phyloP scores from a whole-genome alignment of 176 grass and related monocot species.

The Pontederia paniculata region DNA sequence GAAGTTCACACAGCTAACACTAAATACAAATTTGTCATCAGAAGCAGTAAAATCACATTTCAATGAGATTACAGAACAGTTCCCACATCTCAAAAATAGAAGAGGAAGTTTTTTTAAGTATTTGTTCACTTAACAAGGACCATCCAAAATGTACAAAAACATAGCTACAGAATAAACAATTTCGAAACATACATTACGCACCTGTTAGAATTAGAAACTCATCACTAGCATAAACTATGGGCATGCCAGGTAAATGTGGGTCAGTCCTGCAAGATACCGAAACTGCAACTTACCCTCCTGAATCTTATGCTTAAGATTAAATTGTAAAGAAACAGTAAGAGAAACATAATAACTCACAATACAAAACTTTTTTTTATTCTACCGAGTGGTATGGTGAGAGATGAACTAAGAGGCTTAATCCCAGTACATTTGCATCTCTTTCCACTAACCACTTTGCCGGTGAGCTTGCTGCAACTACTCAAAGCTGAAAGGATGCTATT shows the following conservation, averaged over 20 bases:
- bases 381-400: conserved; percentile 73
- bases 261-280: conserved; percentile 59
- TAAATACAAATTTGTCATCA: too few species aligned
- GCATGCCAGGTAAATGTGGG: conserved; percentile 59
- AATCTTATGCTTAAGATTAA: background rate
- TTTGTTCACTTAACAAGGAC: too few species aligned
- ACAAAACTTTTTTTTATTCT: conserved; percentile 99
- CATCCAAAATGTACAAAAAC: too few species aligned
- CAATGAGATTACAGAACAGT: too few species aligned
- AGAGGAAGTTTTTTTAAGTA: too few species aligned
- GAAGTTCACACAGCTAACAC: too few species aligned
- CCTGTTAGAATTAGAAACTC: conserved; percentile 72
- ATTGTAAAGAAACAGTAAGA: conserved; percentile 8
- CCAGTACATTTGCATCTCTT: conserved; percentile 48
- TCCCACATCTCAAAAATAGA: too few species aligned
- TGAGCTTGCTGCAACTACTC: conserved; percentile 60
- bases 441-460: conserved; percentile 59
- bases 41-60: too few species aligned
- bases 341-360: conserved; percentile 74
- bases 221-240: conserved; percentile 87
- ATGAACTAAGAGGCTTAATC: conserved; percentile 64
- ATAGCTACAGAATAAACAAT: too few species aligned
- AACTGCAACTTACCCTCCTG: background rate
- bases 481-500: conserved; percentile 54
- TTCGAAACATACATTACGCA: conserved; percentile 3